phyloP scores from a whole-genome alignment of 129 eudicot genomes.

The Artemisia argyi region DNA sequence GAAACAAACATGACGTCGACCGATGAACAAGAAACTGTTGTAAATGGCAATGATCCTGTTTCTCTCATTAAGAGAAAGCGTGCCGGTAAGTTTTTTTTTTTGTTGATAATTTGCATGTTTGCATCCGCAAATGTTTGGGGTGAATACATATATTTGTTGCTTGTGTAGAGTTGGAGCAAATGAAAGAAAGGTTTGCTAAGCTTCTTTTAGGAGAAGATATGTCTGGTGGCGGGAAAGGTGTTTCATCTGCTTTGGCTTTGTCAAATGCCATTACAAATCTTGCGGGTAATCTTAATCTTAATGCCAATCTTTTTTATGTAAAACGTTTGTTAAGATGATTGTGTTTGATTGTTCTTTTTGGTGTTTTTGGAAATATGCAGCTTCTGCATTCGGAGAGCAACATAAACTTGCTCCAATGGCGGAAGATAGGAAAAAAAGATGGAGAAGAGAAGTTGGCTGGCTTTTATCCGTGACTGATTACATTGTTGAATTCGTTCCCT shows the following conservation, averaged over 20 bases:
- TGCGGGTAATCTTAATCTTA: slow-evolving; percentile 49
- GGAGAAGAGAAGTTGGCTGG: slow-evolving; percentile 87
- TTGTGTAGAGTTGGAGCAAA: slow-evolving; percentile 56
- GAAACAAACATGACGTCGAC: slow-evolving; percentile 17
- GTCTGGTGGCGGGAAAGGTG: slow-evolving; percentile 97
- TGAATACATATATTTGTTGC: slow-evolving; percentile 6
- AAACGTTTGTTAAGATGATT: neutral
- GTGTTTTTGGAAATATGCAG: slow-evolving; percentile 34
- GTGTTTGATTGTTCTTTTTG: neutral
- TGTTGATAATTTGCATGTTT: slow-evolving; percentile 1
- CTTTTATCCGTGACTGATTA: slow-evolving; percentile 78
- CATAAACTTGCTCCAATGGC: slow-evolving; percentile 73
- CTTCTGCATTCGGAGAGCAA: slow-evolving; percentile 87
- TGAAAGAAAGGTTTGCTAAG: slow-evolving; percentile 83
- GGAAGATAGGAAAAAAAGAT: slow-evolving; percentile 60
- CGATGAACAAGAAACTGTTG: slow-evolving; percentile 20
- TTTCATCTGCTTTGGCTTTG: slow-evolving; percentile 83
- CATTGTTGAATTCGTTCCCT: slow-evolving; percentile 75
- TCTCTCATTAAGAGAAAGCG: slow-evolving; percentile 24
- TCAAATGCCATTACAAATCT: slow-evolving; percentile 90
- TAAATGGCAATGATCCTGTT: slow-evolving; percentile 13
- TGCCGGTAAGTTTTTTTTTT: slow-evolving; percentile 22
- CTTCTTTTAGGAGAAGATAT: slow-evolving; percentile 83
- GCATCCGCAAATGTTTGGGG: neutral
- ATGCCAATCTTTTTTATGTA: neutral